Conservation (phyloP, 106 monocot genomes). For the Dendrobium catenatum region DNA sequence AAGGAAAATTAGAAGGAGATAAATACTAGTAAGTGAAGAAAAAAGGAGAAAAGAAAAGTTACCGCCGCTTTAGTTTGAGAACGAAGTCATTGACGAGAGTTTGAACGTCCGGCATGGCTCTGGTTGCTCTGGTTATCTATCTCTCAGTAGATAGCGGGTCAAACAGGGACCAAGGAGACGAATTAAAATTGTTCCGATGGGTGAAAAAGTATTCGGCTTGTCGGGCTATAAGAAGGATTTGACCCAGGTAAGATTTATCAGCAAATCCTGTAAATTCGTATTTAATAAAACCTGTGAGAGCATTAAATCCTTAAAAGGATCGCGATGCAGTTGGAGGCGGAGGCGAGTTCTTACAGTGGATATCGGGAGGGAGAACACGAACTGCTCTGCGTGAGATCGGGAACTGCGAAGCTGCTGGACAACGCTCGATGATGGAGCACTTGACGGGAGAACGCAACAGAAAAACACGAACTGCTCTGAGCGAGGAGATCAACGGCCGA, state of each 20-base stretch:
- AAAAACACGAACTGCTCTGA: neutral
- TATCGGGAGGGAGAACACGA: no score
- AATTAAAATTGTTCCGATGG: neutral
- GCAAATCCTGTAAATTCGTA: no score
- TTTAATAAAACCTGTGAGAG: no score
- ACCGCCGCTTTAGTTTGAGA: conserved; percentile 78
- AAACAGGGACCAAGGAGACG: neutral
- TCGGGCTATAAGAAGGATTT: neutral
- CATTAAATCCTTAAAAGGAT: no score
- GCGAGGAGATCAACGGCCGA: neutral
- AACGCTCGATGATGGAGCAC: neutral
- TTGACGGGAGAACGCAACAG: neutral
- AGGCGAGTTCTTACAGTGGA: no score
- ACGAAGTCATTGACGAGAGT: conserved; percentile 74
- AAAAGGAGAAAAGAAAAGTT: neutral
- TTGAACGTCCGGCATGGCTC: conserved; percentile 82
- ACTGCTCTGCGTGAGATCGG: no score
- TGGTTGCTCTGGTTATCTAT: conserved; percentile 5
- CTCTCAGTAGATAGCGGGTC: neutral
- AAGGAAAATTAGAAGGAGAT: neutral
- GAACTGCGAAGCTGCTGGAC: neutral
- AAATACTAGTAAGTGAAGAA: neutral
- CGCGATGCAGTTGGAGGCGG: no score
- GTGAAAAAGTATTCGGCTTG: neutral
- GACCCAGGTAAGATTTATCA: neutral